Percentiles rank a stretch among this genome's conserved stretches.
Evolutionary conservation across 2,329 filamentous ascomycete species (phyloP).

Genomic region (Colletotrichum sublineola): DNA sequence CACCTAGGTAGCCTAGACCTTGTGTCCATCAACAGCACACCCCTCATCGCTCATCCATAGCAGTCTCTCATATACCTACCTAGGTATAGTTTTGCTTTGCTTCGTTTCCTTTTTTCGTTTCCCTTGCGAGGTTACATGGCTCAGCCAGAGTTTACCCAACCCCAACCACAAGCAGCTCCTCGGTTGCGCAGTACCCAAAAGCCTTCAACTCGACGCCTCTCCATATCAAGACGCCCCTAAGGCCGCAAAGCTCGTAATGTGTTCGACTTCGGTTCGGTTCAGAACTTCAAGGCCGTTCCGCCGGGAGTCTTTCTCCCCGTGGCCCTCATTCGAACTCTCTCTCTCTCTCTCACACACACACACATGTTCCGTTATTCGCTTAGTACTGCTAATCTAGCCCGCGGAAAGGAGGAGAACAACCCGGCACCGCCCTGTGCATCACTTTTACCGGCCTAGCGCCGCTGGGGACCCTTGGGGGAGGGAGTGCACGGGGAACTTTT

Average conservation of each 20-base stretch:
- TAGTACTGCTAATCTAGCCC: constrained; percentile 43
- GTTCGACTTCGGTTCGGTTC: constrained; percentile 7
- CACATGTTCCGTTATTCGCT: constrained; percentile 31
- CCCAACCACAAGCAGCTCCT: background rate
- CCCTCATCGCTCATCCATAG: background rate
- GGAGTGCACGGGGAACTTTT: constrained; percentile 31
- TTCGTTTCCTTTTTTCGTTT: background rate
- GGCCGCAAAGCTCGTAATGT: constrained; percentile 1
- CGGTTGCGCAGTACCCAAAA: constrained; percentile 1
- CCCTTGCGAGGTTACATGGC: constrained; percentile 2
- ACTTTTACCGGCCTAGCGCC: constrained; percentile 33
- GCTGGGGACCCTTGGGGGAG: background rate
- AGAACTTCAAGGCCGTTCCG: constrained; percentile 12
- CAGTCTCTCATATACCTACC: background rate
- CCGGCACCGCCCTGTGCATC: constrained; percentile 38
- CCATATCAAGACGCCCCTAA: background rate
- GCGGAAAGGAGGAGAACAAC: constrained; percentile 35
- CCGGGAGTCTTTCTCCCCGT: constrained; percentile 7
- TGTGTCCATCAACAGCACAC: background rate
- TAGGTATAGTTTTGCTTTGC: background rate
- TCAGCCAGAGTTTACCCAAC: background rate
- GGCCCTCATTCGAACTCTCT: constrained; percentile 24
- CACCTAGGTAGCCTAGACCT: background rate
- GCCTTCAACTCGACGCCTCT: constrained; percentile 24
- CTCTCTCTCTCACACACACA: constrained; percentile 14